Conservation (phyloP, 2,329 filamentous ascomycete species). For the Escovopsis sp. region DNA sequence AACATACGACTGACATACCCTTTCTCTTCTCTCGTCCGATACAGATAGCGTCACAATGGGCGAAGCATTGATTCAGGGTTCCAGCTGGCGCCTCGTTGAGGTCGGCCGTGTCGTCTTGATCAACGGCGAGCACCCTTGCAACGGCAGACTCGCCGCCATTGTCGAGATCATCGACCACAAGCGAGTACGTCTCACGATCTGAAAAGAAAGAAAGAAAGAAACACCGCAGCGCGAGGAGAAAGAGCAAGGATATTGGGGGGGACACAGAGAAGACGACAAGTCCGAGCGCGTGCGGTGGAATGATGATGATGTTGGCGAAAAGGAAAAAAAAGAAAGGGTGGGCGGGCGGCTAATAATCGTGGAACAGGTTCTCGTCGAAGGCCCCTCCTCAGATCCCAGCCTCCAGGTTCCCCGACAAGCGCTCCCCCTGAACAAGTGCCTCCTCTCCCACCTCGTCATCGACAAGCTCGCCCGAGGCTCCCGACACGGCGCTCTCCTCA, state of each 20-base stretch:
- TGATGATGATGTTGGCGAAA: background rate
- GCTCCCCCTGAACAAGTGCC: constrained; percentile 64
- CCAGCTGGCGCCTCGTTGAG: constrained; percentile 92
- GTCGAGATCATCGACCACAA: constrained; percentile 99
- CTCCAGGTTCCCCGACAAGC: constrained; percentile 77
- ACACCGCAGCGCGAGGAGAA: too few species aligned
- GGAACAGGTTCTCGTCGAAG: constrained; percentile 82
- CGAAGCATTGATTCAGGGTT: constrained; percentile 68
- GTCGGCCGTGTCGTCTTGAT: constrained; percentile 94
- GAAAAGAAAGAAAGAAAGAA: too few species aligned
- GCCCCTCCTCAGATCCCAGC: constrained; percentile 69
- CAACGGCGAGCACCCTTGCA: constrained; percentile 61
- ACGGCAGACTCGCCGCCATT: constrained; percentile 80
- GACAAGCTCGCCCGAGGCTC: constrained; percentile 72
- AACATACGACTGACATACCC: constrained; percentile 19
- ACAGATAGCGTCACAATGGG: constrained; percentile 52
- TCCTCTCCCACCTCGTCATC: constrained; percentile 83
- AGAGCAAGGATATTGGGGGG: too few species aligned
- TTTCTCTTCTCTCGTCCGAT: background rate
- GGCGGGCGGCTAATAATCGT: constrained; percentile 14
- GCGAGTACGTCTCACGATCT: constrained; percentile 32
- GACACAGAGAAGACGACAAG: too few species aligned
- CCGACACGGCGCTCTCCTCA: constrained; percentile 70
- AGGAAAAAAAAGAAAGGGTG: background rate
- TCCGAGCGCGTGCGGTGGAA: background rate